Conservation (phyloP, 768 basidiomycete species). For the Rubroboletus pulcherrimus region DNA sequence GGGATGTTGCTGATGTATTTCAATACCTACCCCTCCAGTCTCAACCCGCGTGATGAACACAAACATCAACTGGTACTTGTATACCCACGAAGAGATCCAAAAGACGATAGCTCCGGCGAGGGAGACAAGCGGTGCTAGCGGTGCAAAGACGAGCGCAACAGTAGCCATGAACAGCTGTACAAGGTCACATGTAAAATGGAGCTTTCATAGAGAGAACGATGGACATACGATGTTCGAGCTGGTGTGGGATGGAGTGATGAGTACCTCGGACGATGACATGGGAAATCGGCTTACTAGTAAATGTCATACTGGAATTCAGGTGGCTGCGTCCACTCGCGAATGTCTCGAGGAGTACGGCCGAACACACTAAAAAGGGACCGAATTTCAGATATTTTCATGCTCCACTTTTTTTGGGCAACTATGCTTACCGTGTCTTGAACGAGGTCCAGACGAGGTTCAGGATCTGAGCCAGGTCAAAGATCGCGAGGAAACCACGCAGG, state of each 20-base stretch:
- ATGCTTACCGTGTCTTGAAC: constrained; percentile 71
- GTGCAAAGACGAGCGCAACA: constrained; percentile 93
- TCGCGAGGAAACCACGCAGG: constrained; percentile 87
- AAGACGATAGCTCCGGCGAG: constrained; percentile 81
- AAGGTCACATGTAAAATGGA: constrained; percentile 5
- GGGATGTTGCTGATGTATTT: not conserved
- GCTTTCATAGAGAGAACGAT: not conserved
- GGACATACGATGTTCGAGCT: constrained; percentile 56
- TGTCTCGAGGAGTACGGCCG: constrained; percentile 87
- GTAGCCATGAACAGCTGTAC: constrained; percentile 79
- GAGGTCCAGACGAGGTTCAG: constrained; percentile 83
- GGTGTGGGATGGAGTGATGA: constrained; percentile 5
- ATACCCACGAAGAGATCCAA: constrained; percentile 83
- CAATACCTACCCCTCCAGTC: constrained; percentile 77
- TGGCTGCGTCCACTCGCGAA: constrained; percentile 86
- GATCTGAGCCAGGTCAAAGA: constrained; percentile 96
- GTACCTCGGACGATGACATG: not conserved
- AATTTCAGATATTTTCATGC: not conserved
- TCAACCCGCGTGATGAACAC: constrained; percentile 87
- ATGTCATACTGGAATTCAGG: constrained; percentile 85
- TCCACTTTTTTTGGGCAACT: not conserved
- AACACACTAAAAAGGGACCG: constrained; percentile 47
- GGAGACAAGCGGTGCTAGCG: constrained; percentile 86
- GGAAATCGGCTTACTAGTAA: constrained; percentile 59
- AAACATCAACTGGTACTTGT: constrained; percentile 98